Evolutionary conservation across 75 land plant species (phyloP).

Genomic region (Isoetes taiwanensis): DNA sequence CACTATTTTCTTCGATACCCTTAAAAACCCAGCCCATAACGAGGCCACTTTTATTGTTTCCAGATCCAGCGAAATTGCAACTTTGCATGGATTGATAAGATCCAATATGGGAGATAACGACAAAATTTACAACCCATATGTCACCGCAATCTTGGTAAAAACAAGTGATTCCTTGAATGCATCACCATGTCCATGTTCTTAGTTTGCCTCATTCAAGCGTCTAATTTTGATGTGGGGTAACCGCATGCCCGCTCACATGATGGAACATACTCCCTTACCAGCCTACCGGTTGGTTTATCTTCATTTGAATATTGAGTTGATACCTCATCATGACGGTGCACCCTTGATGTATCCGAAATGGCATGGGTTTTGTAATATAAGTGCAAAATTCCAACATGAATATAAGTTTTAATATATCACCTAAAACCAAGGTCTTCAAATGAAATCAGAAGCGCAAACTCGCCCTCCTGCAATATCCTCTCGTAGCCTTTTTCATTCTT

Average conservation of each 20-base stretch:
- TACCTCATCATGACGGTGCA: constrained; percentile 36
- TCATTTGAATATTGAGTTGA: not conserved
- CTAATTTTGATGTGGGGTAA: constrained; percentile 71
- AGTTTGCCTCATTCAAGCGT: constrained; percentile 15
- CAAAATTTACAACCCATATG: too few species aligned
- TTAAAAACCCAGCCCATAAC: constrained; percentile 35
- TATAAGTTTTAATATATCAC: constrained; percentile 11
- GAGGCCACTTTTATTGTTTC: constrained; percentile 36
- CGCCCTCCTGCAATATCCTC: constrained; percentile 61
- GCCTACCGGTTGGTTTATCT: constrained; percentile 36
- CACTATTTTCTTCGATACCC: constrained; percentile 27
- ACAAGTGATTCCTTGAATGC: too few species aligned
- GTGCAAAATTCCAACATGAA: not conserved
- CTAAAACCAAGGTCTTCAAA: constrained; percentile 98
- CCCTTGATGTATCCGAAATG: constrained; percentile 44
- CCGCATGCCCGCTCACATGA: constrained; percentile 60
- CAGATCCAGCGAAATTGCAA: constrained; percentile 56
- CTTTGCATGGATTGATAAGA: constrained; percentile 35
- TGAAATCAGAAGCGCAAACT: constrained; percentile 95
- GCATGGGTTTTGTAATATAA: not conserved
- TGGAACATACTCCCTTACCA: constrained; percentile 67
- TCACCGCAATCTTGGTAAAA: too few species aligned
- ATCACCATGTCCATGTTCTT: too few species aligned
- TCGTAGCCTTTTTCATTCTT: constrained; percentile 47
- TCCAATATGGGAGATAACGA: constrained; percentile 67